Percentiles rank a stretch among this genome's conserved stretches.
Conservation (phyloP, 176 grass and related monocot genomes). For the Tillandsia leiboldiana region DNA sequence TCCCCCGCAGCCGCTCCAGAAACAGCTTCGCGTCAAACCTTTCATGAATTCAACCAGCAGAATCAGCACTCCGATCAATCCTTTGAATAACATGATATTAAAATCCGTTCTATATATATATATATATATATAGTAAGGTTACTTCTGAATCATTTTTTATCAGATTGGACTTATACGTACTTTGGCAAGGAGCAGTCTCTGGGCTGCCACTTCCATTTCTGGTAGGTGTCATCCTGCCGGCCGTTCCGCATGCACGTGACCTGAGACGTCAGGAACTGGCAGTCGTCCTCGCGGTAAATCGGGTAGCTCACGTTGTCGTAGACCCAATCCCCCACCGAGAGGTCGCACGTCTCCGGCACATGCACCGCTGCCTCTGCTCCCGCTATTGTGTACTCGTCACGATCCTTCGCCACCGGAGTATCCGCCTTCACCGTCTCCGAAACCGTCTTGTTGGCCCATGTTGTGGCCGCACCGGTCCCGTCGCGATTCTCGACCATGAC, state of each 20-base stretch:
- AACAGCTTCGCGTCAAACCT: conserved; percentile 28
- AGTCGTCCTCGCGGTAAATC: conserved; percentile 62
- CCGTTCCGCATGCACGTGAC: conserved; percentile 91
- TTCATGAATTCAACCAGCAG: not conserved
- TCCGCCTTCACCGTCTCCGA: no score
- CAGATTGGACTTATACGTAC: conserved; percentile 14
- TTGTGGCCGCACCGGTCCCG: not conserved
- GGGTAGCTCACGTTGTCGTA: conserved; percentile 67
- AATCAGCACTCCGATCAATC: no score
- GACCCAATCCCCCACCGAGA: conserved; percentile 65
- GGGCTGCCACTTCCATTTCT: conserved; percentile 88
- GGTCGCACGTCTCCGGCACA: conserved; percentile 54
- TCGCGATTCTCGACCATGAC: not conserved
- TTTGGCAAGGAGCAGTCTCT: conserved; percentile 57
- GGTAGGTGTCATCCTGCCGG: conserved; percentile 75
- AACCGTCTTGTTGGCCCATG: no score
- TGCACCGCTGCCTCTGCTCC: conserved; percentile 28
- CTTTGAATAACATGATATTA: no score
- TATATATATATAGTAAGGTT: not conserved
- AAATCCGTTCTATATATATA: not conserved
- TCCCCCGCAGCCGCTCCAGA: conserved; percentile 27
- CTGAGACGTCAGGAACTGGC: conserved; percentile 67
- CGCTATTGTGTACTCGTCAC: no score
- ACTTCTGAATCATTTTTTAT: not conserved
- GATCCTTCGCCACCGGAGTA: no score